Conservation (phyloP, 2,329 filamentous ascomycete genomes). For the Chaetomiaceae sp. region DNA sequence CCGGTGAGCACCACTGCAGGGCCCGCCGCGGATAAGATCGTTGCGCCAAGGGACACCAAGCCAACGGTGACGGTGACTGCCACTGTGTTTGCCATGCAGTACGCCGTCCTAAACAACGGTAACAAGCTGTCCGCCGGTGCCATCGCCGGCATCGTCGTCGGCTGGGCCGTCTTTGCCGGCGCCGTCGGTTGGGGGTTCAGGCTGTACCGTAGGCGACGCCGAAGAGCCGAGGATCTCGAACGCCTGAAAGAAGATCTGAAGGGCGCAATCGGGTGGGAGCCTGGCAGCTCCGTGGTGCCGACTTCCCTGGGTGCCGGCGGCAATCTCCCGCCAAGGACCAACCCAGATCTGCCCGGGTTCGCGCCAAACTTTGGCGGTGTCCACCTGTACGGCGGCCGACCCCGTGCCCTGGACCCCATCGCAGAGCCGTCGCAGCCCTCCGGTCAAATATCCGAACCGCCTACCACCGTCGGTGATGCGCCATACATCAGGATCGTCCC, state of each 20-base stretch:
- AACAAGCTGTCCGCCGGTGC: background rate
- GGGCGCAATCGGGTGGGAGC: too few species aligned
- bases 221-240: background rate
- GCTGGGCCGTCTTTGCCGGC: background rate
- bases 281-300: too few species aligned
- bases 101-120: slow-evolving; percentile 1
- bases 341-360: too few species aligned
- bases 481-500: too few species aligned
- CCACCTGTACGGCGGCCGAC: too few species aligned
- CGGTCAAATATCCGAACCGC: too few species aligned
- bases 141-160: slow-evolving; percentile 10
- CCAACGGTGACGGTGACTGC: slow-evolving; percentile 16
- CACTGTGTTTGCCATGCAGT: slow-evolving; percentile 20
- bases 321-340: too few species aligned
- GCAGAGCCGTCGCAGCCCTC: too few species aligned
- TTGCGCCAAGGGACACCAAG: background rate
- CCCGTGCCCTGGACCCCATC: too few species aligned
- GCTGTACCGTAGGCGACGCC: background rate
- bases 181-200: background rate
- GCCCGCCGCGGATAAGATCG: background rate
- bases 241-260: background rate
- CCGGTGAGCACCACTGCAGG: slow-evolving; percentile 1
- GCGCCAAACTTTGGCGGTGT: too few species aligned
- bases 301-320: too few species aligned
- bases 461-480: too few species aligned